These are phyloP conservation scores for Pyrenophora seminiperda DNA, from an alignment of 2,329 filamentous ascomycete genomes.

Conservation along the genomic window DNA sequence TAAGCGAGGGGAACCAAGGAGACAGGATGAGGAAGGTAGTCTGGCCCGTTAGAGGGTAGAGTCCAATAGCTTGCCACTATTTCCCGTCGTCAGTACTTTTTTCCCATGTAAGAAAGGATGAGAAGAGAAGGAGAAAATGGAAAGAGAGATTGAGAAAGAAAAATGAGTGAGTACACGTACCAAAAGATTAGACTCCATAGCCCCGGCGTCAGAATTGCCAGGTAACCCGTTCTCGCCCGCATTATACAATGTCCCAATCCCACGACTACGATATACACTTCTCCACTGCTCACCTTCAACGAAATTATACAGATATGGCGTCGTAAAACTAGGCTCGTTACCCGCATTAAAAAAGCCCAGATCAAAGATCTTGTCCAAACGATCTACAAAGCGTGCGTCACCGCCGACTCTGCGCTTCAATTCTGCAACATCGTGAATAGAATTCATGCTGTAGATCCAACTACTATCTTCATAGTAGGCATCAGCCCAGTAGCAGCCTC, in stretches of 20 bases:
- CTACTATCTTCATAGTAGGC: conserved; percentile 65
- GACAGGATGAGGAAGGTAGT: conserved; percentile 67
- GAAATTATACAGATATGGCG: conserved; percentile 5
- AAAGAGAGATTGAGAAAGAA: no score
- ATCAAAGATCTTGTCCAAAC: conserved; percentile 67
- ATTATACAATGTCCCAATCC: conserved; percentile 63
- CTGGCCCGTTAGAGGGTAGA: conserved; percentile 63
- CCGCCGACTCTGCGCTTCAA: conserved; percentile 64
- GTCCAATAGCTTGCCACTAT: conserved; percentile 43
- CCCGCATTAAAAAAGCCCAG: conserved; percentile 66
- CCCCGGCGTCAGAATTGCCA: conserved; percentile 72
- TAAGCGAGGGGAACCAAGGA: conserved; percentile 56
- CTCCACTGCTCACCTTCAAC: conserved; percentile 59
- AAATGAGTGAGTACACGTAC: conserved; percentile 26
- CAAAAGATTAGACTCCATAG: conserved; percentile 71
- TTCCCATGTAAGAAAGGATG: background rate
- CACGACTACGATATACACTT: conserved; percentile 63
- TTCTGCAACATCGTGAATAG: conserved; percentile 67
- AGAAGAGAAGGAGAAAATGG: background rate
- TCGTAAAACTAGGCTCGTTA: conserved; percentile 62
- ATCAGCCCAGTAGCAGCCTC: conserved; percentile 70
- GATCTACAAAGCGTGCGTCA: conserved; percentile 57
- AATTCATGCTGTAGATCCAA: conserved; percentile 71
- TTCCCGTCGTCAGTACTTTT: conserved; percentile 5
- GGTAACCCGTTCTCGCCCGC: conserved; percentile 63